Base-by-base conservation (phyloP, 1,284 basidiomycete species). In the Sphagnurus paluster region DNA sequence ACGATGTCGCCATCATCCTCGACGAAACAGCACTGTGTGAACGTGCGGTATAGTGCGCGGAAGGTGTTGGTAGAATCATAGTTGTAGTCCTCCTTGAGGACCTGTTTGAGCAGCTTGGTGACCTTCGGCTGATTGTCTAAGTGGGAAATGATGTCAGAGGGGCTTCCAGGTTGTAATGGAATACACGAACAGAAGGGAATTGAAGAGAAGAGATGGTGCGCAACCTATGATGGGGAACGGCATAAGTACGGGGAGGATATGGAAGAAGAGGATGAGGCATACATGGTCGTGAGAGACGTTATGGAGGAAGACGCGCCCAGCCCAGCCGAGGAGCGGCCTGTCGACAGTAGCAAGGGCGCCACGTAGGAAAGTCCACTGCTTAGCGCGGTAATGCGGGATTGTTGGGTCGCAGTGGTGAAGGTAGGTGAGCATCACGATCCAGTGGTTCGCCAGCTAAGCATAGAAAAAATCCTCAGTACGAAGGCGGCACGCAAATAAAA, bases 301-400 rank as follows among this genome's bases (percentile, higher is more conserved):
- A 11, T 26, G 25, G 7, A 26, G 25, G 25, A 26, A 26, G 25
- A 26, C 6, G 25, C 25, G 32, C 8, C 32, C 32, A 44, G 69
- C 63, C 70, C 76, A 73, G 29, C 84, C 84, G 17, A 87, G 65
- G 57, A 84, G 73, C 20, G 75, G 76, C 49, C 87, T 74, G 66
- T 90, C 88, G 37, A 90, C 79, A 29, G 87, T 90, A 49, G 82
- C 78, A 25, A 86, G 71, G 3, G 85, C 86, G 32, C 88, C 87
- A 38, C 86, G 80, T 44, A 85, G 73, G 71, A 88, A 90, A 20
- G 80, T 81, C 84, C 76, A 72, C 56, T 71, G 67, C 47, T 69
- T 57, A 67, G 76, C 71, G 72, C 68, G 58, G 52, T 73, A 72
- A 52, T 77, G 74, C 26, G 71, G 72, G 38, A 77, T 67, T n/a